A percentile compares a stretch with the other conserved stretches of the same genome.
These are phyloP conservation scores for Mucor velutinosus DNA, from an alignment of 371 early-diverging fungal genomes.

Conservation along the genomic window DNA sequence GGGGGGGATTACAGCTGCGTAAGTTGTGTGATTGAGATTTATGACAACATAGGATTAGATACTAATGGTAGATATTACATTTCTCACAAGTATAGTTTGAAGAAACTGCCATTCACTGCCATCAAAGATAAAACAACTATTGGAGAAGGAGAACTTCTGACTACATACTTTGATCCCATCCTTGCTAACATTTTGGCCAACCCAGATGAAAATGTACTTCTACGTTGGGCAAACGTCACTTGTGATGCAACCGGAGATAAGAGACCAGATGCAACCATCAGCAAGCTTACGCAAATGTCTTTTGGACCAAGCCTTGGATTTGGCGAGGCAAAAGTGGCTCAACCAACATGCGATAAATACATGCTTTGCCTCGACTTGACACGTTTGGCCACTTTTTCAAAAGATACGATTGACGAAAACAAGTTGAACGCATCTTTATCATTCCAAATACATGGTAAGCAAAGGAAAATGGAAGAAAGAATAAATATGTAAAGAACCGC, in stretches of 20 bases:
- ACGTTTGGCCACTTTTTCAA: slow-evolving; percentile 24
- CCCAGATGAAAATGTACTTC: slow-evolving; percentile 20
- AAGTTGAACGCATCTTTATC: slow-evolving; percentile 20
- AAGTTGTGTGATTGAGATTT: neutral
- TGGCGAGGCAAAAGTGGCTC: slow-evolving; percentile 28
- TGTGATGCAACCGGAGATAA: slow-evolving; percentile 24
- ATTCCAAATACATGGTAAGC: slow-evolving; percentile 25
- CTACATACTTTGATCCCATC: slow-evolving; percentile 20
- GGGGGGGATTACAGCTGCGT: neutral
- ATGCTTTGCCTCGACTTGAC: slow-evolving; percentile 23
- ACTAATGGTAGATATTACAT: neutral
- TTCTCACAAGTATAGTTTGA: neutral
- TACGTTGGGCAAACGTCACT: slow-evolving; percentile 25
- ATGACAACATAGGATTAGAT: neutral
- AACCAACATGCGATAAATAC: slow-evolving; percentile 26
- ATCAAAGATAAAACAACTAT: slow-evolving; percentile 26
- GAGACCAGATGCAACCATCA: slow-evolving; percentile 27
- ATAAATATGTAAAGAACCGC: neutral
- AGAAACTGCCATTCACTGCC: slow-evolving; percentile 16
- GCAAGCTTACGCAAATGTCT: slow-evolving; percentile 23
- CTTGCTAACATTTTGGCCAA: slow-evolving; percentile 19
- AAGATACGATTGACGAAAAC: slow-evolving; percentile 24
- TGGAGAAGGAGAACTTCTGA: slow-evolving; percentile 19
- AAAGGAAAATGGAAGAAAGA: neutral
- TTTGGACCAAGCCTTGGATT: slow-evolving; percentile 30